A percentile compares a stretch with the other conserved stretches of the same genome.
These are phyloP conservation scores for Aspergillus sp. DNA, from an alignment of 2,329 filamentous ascomycete species.

Conservation along the genomic window DNA sequence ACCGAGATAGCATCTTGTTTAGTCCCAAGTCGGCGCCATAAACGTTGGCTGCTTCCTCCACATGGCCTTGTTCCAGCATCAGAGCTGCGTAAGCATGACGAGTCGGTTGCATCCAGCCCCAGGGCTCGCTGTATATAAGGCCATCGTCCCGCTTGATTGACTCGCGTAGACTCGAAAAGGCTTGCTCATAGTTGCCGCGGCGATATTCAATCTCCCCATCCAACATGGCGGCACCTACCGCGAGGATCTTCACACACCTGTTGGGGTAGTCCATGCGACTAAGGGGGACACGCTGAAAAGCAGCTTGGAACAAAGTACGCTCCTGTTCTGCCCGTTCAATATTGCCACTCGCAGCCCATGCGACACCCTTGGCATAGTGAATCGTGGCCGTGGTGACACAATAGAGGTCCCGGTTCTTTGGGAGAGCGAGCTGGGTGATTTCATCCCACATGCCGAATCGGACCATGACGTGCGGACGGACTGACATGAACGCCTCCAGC, in stretches of 20 bases:
- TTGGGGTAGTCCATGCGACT: slow-evolving; percentile 65
- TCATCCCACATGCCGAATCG: slow-evolving; percentile 70
- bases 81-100: slow-evolving; percentile 66
- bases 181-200: slow-evolving; percentile 49
- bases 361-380: slow-evolving; percentile 63
- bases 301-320: slow-evolving; percentile 46
- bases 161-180: slow-evolving; percentile 54
- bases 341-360: slow-evolving; percentile 54
- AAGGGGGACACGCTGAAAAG: slow-evolving; percentile 49
- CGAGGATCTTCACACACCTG: slow-evolving; percentile 57
- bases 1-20: slow-evolving; percentile 53
- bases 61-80: slow-evolving; percentile 58
- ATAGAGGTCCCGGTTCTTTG: slow-evolving; percentile 56
- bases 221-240: slow-evolving; percentile 59
- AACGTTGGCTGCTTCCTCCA: slow-evolving; percentile 49
- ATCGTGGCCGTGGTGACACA: slow-evolving; percentile 62
- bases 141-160: slow-evolving; percentile 57
- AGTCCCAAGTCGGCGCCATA: slow-evolving; percentile 60
- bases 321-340: slow-evolving; percentile 50
- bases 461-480: slow-evolving; percentile 63
- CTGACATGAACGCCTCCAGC: slow-evolving; percentile 64
- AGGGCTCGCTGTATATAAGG: slow-evolving; percentile 66
- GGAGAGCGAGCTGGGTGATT: slow-evolving; percentile 53
- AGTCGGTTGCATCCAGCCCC: slow-evolving; percentile 72
- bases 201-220: slow-evolving; percentile 70